phyloP scores from a whole-genome alignment of 805 yeast species.

The Yarrowia sp. region DNA sequence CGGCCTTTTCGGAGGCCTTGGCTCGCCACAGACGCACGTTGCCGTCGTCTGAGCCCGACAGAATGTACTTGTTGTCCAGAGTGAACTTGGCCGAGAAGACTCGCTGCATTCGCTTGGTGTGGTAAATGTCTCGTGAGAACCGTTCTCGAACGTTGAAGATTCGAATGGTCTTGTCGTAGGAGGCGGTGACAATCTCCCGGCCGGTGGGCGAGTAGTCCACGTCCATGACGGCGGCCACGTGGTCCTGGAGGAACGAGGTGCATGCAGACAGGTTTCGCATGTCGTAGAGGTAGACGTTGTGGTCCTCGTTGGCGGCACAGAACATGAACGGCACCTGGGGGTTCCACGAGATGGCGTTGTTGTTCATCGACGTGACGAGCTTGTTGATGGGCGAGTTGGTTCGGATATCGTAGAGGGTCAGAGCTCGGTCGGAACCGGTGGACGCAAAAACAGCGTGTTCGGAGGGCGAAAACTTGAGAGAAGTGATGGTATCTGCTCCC shows the following conservation, averaged over 20 bases:
- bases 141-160: slow-evolving; percentile 79
- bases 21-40: slow-evolving; percentile 94
- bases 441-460: slow-evolving; percentile 90
- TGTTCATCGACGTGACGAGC: slow-evolving; percentile 78
- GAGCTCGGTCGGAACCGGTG: slow-evolving; percentile 87
- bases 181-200: slow-evolving; percentile 91
- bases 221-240: slow-evolving; percentile 93
- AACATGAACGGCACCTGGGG: slow-evolving; percentile 97
- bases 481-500: slow-evolving; percentile 92
- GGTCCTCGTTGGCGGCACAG: slow-evolving; percentile 93
- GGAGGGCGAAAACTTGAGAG: slow-evolving; percentile 86
- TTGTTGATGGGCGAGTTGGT: slow-evolving; percentile 93
- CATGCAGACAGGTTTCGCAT: slow-evolving; percentile 90
- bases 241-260: slow-evolving; percentile 87
- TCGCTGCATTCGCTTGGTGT: slow-evolving; percentile 97
- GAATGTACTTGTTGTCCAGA: slow-evolving; percentile 85
- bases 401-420: slow-evolving; percentile 88
- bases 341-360: slow-evolving; percentile 91
- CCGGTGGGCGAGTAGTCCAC: slow-evolving; percentile 97
- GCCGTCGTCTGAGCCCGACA: slow-evolving; percentile 95
- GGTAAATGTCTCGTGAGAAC: slow-evolving; percentile 93
- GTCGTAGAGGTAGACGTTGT: slow-evolving; percentile 92
- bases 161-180: slow-evolving; percentile 92
- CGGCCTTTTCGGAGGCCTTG: slow-evolving; percentile 81
- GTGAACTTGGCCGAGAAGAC: slow-evolving; percentile 83